phyloP scores from a whole-genome alignment of 1,284 basidiomycete genomes.

The Moesziomyces sp. region DNA sequence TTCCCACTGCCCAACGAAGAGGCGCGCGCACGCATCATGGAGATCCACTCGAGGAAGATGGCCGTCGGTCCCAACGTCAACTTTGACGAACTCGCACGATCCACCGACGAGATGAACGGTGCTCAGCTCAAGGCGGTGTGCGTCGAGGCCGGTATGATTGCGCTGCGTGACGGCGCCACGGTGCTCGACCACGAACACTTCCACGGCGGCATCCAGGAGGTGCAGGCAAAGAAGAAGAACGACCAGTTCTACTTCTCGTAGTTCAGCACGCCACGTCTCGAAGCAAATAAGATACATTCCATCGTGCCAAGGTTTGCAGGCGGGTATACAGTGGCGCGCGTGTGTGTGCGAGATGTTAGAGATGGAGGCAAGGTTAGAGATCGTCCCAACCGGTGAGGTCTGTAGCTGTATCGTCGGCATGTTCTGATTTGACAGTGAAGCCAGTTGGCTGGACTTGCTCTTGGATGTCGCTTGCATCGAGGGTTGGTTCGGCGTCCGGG shows the following conservation, averaged over 20 bases:
- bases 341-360: neutral
- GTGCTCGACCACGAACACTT: constrained; percentile 67
- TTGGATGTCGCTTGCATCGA: neutral
- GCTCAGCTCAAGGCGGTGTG: constrained; percentile 73
- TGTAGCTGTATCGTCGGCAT: neutral
- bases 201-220: constrained; percentile 67
- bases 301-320: too few relatives aligned
- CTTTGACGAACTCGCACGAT: constrained; percentile 79
- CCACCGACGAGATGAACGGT: constrained; percentile 82
- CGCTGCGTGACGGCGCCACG: constrained; percentile 90
- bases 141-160: constrained; percentile 98
- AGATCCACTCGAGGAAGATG: constrained; percentile 94
- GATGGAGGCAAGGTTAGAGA: constrained; percentile 5
- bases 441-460: constrained; percentile 6
- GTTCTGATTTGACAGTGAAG: constrained; percentile 16
- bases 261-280: too few relatives aligned
- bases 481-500: neutral
- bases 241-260: constrained; percentile 64
- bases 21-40: constrained; percentile 78
- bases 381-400: constrained; percentile 49
- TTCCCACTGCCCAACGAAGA: constrained; percentile 82
- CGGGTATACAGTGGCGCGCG: neutral
- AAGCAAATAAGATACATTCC: too few relatives aligned
- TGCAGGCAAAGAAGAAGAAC: constrained; percentile 68
- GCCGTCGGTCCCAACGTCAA: constrained; percentile 79